phyloP scores from a whole-genome alignment of 441 rosid species.

The Gossypium davidsonii region DNA sequence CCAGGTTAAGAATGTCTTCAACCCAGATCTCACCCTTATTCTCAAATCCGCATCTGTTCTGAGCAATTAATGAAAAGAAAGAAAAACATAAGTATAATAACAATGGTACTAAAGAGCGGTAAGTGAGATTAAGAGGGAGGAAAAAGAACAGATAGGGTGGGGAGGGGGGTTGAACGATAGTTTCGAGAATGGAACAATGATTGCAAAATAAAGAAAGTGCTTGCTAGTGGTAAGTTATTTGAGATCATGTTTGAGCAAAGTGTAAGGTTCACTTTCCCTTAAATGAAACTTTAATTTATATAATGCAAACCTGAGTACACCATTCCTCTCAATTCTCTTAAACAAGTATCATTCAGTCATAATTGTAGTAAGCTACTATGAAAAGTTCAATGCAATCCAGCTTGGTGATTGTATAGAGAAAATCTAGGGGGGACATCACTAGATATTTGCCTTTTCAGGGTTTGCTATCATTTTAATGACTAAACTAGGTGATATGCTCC shows the following conservation, averaged over 20 bases:
- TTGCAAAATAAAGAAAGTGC: background rate
- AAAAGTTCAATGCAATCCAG: background rate
- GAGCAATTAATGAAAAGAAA: conserved; percentile 26
- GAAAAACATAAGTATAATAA: background rate
- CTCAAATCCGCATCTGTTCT: conserved; percentile 96
- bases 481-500: background rate
- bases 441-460: background rate
- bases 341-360: background rate
- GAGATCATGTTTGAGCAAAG: background rate
- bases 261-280: too few species aligned
- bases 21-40: conserved; percentile 89
- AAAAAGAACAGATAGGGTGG: background rate
- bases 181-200: background rate
- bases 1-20: conserved; percentile 87
- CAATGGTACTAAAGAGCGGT: background rate
- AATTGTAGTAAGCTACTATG: background rate
- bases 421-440: background rate
- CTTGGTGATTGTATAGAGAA: background rate
- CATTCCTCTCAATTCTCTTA: background rate
- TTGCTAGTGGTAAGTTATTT: background rate
- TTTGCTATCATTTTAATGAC: background rate
- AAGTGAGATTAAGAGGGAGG: background rate
- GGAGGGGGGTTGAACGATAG: background rate
- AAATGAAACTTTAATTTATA: background rate
- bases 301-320: background rate